Evolutionary conservation across 169 alveolate genomes (phyloP).

Genomic region (Plasmodium reichenowi): DNA sequence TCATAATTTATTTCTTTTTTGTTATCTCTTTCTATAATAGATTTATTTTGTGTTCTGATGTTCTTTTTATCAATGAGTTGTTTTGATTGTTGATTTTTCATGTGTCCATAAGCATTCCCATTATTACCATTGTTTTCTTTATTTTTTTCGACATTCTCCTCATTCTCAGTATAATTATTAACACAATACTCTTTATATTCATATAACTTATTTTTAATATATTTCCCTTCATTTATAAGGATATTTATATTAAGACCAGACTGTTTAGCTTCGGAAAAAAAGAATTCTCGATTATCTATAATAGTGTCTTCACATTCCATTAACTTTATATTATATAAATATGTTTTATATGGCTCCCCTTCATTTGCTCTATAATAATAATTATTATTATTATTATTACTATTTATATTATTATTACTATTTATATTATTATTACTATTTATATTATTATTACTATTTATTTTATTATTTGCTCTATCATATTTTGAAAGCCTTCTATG

Average conservation of each 20-base stretch:
- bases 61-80: neutral
- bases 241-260: slow-evolving; percentile 15
- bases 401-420: neutral
- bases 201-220: slow-evolving; percentile 13
- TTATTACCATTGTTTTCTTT: neutral
- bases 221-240: slow-evolving; percentile 53
- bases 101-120: neutral
- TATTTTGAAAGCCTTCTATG: neutral
- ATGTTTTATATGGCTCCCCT: slow-evolving; percentile 12
- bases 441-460: neutral
- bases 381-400: neutral
- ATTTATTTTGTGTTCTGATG: neutral
- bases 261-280: slow-evolving; percentile 34
- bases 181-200: slow-evolving; percentile 38
- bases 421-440: neutral
- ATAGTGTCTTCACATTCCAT: slow-evolving; percentile 60
- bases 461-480: neutral
- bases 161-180: neutral
- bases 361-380: neutral
- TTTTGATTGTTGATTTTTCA: neutral
- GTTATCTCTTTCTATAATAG: neutral
- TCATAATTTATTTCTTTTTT: slow-evolving; percentile 34
- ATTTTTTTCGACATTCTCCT: neutral
- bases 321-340: slow-evolving; percentile 43
- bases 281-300: slow-evolving; percentile 24